Evolutionary conservation across 257 asterid species (phyloP), one percentile per base, ranked within the genome.

Genomic region (Rehmannia glutinosa): DNA sequence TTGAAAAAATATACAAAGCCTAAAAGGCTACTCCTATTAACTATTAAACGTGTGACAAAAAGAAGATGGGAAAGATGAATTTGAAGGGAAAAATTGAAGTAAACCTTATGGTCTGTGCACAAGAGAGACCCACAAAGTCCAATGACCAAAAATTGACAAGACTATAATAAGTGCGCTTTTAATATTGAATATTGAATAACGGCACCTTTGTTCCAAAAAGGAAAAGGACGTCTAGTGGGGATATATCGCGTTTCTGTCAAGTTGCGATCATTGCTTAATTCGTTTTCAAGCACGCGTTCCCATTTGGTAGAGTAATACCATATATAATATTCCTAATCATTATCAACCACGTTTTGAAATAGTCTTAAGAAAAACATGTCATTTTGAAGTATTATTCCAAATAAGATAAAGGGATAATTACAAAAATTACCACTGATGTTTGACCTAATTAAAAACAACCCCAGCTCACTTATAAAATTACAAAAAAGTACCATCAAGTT

Each of bases 81-180:
- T 52, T 51, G 51, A 41, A 19, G 58, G 5, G 6, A 23, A 55
- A 33, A 19, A 13, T 20, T 56, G 30, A 41, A 51, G 21, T 53
- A 51, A 55, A 41, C 38, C 69, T 69, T 55, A 70, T 57, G 60
- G 19, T 30, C 25, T 54, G 59, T 52, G 65, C 64, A 52, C 17
- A 35, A 32, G n/a, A 59, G 35, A 16, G 64, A 67, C 68, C 70
- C 71, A 63, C 71, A 60, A 49, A 69, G 56, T 60, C 2, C 38
- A 56, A 23, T 25, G 19, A 27, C 24, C 47, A 49, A 30, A 68
- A 69, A 73, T 58, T 73, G 78, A 77, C 73, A 58, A 20, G 66
- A 63, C 73, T 23, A 52, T 35, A 30, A 0, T 21, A 47, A 72
- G 78, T 77, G 82, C 73, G 70, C 46, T 68, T 75, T 66, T 62